Conservation (phyloP, 305 asterid genomes). For the Lippia alba region DNA sequence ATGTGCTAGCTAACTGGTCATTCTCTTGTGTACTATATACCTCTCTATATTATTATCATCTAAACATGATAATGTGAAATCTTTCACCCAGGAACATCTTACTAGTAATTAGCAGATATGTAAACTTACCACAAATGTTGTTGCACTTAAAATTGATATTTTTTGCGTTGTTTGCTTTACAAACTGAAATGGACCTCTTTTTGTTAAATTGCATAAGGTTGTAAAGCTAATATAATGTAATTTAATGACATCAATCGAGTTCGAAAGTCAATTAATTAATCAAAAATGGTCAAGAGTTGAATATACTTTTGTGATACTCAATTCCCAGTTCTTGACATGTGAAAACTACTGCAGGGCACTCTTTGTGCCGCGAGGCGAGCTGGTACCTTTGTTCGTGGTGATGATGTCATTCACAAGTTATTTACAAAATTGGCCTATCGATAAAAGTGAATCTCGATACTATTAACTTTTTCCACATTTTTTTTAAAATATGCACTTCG, state of each 20-base stretch:
- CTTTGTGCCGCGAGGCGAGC: constrained; percentile 93
- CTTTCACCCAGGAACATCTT: too few relatives aligned
- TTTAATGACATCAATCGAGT: not conserved
- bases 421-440: constrained; percentile 94
- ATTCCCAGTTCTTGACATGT: constrained; percentile 22
- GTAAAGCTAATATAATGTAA: not conserved
- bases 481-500: constrained; percentile 28
- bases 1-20: not conserved
- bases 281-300: not conserved
- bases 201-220: too few relatives aligned
- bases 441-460: constrained; percentile 69
- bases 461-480: constrained; percentile 7
- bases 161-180: too few relatives aligned
- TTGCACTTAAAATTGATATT: too few relatives aligned
- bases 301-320: not conserved
- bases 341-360: constrained; percentile 59
- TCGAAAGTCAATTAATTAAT: not conserved
- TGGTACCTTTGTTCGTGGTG: constrained; percentile 92
- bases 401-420: constrained; percentile 91
- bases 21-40: not conserved
- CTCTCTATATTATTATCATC: not conserved
- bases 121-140: too few relatives aligned
- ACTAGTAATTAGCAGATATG: too few relatives aligned
- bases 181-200: too few relatives aligned
- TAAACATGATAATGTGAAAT: too few relatives aligned